phyloP scores from a whole-genome alignment of 306 rosid species.

The Ceratonia siliqua region DNA sequence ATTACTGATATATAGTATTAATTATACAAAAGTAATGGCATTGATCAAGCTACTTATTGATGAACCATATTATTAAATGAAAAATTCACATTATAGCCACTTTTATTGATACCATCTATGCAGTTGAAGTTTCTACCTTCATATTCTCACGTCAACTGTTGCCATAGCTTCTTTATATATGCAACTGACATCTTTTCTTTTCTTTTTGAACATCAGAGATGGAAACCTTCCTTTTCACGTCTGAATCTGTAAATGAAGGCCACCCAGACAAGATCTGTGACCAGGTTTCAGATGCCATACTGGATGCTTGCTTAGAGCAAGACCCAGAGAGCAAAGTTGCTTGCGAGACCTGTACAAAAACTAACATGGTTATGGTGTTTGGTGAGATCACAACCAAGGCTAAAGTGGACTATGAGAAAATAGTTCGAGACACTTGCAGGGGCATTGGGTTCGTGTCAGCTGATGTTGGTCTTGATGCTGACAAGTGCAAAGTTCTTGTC shows the following conservation, averaged over 20 bases:
- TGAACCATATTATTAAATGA: background rate
- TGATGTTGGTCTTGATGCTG: conserved; percentile 81
- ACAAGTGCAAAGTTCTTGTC: conserved; percentile 79
- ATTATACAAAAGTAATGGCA: no score
- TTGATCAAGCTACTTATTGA: background rate
- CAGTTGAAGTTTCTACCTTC: background rate
- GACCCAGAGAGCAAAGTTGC: conserved; percentile 80
- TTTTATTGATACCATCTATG: background rate
- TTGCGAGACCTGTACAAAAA: conserved; percentile 86
- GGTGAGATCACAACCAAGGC: conserved; percentile 87
- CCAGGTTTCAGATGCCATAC: conserved; percentile 79
- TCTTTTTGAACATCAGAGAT: conserved; percentile 45
- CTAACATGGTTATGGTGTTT: conserved; percentile 91
- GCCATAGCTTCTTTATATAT: background rate
- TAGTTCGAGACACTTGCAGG: conserved; percentile 76
- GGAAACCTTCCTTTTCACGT: conserved; percentile 77
- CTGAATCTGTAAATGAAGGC: conserved; percentile 84
- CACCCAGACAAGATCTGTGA: conserved; percentile 88
- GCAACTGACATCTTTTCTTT: background rate
- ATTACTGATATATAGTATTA: no score
- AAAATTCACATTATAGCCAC: background rate
- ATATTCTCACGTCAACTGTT: background rate
- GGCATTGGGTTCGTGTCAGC: conserved; percentile 70
- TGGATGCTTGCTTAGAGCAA: conserved; percentile 78
- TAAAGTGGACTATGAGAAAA: conserved; percentile 73